Percentiles rank a stretch among this genome's conserved stretches.
Evolutionary conservation across 208 protist genomes (phyloP).

Genomic region (Strigomonas culicis): DNA sequence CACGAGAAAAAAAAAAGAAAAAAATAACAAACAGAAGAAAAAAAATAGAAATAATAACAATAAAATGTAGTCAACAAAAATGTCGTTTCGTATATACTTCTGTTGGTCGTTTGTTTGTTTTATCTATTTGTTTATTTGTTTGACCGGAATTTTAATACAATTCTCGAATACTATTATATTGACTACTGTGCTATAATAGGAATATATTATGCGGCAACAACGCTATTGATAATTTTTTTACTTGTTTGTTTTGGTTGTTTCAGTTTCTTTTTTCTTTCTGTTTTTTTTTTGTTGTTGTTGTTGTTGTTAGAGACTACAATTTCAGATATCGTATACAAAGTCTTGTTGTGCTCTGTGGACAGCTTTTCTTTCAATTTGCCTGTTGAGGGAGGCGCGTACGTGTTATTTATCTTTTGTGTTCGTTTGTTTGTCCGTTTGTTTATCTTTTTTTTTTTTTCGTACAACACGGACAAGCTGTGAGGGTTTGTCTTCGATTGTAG

Average conservation of each 20-base stretch:
- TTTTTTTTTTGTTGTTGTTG: constrained; percentile 1
- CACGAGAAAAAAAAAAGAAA: not conserved
- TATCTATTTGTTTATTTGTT: too few species aligned
- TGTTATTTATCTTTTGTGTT: constrained; percentile 3
- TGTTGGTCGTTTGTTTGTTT: too few species aligned
- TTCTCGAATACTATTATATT: too few species aligned
- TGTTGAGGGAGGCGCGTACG: not conserved
- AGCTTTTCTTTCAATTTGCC: too few species aligned
- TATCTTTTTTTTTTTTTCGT: constrained; percentile 13
- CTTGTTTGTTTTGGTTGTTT: constrained; percentile 11
- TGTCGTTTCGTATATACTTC: too few species aligned
- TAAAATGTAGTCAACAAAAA: not conserved
- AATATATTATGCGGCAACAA: not conserved
- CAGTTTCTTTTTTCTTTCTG: too few species aligned
- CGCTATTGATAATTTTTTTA: constrained; percentile 13
- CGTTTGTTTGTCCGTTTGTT: not conserved
- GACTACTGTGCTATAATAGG: too few species aligned
- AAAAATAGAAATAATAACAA: constrained; percentile 3
- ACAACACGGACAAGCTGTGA: not conserved
- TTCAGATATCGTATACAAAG: too few species aligned
- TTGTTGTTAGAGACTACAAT: too few species aligned
- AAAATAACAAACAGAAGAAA: not conserved
- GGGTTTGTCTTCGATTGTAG: too few species aligned
- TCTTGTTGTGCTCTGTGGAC: too few species aligned
- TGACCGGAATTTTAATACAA: too few species aligned